A percentile compares a stretch with the other conserved stretches of the same genome.
Conservation (phyloP, 2,329 filamentous ascomycete species). For the Beauveria asiatica region DNA sequence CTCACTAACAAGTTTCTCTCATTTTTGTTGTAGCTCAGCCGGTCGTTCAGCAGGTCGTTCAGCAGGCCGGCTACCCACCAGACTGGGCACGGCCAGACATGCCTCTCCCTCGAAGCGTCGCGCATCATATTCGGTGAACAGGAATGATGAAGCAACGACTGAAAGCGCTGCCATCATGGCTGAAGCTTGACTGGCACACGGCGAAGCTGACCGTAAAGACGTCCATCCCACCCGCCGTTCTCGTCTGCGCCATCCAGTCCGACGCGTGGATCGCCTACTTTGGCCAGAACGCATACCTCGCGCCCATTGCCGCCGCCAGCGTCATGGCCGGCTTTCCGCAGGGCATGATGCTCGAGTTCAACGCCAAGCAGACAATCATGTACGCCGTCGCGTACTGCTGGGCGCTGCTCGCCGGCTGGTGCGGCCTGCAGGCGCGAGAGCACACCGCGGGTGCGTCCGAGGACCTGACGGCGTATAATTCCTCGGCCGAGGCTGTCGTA, state of each 20-base stretch:
- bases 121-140: neutral
- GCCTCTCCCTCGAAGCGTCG: neutral
- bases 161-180: neutral
- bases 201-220: constrained; percentile 3
- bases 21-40: neutral
- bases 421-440: constrained; percentile 2
- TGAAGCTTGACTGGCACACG: constrained; percentile 1
- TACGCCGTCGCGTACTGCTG: constrained; percentile 7
- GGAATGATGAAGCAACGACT: constrained; percentile 10
- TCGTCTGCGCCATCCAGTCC: constrained; percentile 10
- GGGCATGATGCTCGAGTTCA: constrained; percentile 7
- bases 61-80: neutral
- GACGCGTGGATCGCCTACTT: constrained; percentile 6
- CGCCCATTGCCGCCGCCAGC: constrained; percentile 4
- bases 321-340: constrained; percentile 3
- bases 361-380: neutral
- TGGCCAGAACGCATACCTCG: constrained; percentile 8
- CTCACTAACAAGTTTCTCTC: no score
- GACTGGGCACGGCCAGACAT: neutral
- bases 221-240: constrained; percentile 2
- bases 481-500: constrained; percentile 6
- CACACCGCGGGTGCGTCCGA: neutral
- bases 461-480: neutral
- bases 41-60: no score
- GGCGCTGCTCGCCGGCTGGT: constrained; percentile 9